Conservation (phyloP, 164 flowering plant genomes). For the Vitis vinifera region ASM3070453v1 NC_081820.1:21816001-21816500, state of each 20-base stretch:
- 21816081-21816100: too few species aligned
- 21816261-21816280: conserved; percentile 12
- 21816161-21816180: too few species aligned
- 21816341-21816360: background rate
- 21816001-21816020: too few species aligned
- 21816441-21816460: conserved; percentile 65
- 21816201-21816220: background rate
- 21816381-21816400: background rate
- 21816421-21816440: conserved; percentile 41
- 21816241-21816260: background rate
- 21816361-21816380: background rate
- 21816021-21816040: too few species aligned
- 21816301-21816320: background rate
- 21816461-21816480: conserved; percentile 30
- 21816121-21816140: too few species aligned
- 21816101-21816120: too few species aligned
- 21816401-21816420: background rate
- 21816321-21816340: conserved; percentile 30
- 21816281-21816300: conserved; percentile 1
- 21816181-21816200: too few species aligned
- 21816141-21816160: too few species aligned
- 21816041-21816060: too few species aligned
- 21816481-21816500: conserved; percentile 37
- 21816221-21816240: background rate
- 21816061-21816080: too few species aligned